A percentile compares a stretch with the other conserved stretches of the same genome.
Evolutionary conservation across 2,329 filamentous ascomycete species (phyloP).

Genomic region (Colletotrichum sp.): DNA sequence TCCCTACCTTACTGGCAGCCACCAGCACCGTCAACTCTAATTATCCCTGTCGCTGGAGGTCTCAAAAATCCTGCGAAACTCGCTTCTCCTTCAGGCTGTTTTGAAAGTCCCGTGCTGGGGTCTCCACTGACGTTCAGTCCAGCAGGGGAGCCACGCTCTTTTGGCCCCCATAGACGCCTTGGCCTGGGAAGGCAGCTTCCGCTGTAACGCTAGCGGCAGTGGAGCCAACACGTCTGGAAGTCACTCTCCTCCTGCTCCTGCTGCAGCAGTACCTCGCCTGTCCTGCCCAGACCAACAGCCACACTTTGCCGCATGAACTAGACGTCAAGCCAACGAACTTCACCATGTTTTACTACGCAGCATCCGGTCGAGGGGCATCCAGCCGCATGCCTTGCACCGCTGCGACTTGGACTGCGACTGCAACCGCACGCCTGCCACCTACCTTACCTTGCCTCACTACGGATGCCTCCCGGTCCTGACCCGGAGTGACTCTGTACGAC

Average conservation of each 20-base stretch:
- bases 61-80: slow-evolving; percentile 39
- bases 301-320: slow-evolving; percentile 17
- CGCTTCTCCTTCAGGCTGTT: slow-evolving; percentile 42
- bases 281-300: slow-evolving; percentile 4
- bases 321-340: slow-evolving; percentile 9
- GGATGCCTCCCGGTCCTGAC: background rate
- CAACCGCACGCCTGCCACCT: background rate
- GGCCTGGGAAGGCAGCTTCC: background rate
- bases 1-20: background rate
- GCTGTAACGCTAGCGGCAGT: slow-evolving; percentile 5
- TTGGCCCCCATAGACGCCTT: background rate
- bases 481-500: background rate
- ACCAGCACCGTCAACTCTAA: slow-evolving; percentile 14
- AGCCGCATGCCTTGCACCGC: background rate
- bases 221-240: background rate
- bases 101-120: slow-evolving; percentile 27
- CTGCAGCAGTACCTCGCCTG: background rate
- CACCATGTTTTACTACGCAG: slow-evolving; percentile 17
- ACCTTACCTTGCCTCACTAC: background rate
- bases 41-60: slow-evolving; percentile 22
- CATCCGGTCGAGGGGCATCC: slow-evolving; percentile 6
- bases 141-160: background rate
- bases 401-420: background rate
- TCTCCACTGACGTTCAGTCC: slow-evolving; percentile 1
- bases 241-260: background rate